A percentile compares a stretch with the other conserved stretches of the same genome.
Evolutionary conservation across 768 basidiomycete genomes (phyloP).

Genomic region (Leucogyrophana mollusca): DNA sequence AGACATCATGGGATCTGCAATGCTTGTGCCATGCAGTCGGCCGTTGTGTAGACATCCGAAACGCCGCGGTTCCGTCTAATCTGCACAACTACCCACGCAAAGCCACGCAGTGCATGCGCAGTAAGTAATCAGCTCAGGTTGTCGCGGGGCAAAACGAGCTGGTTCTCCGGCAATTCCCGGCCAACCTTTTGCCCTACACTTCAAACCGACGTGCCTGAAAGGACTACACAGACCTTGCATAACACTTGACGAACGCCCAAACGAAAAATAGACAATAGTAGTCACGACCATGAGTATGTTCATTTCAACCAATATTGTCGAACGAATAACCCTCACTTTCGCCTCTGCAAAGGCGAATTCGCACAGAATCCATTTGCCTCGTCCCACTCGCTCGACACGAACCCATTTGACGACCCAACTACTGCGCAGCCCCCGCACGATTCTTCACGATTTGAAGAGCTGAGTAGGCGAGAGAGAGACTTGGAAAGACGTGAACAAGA

Average conservation of each 20-base stretch:
- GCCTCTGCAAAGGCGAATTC: slow-evolving; percentile 18
- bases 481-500: slow-evolving; percentile 79
- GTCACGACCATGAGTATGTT: slow-evolving; percentile 22
- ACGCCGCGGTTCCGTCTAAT: too few species aligned
- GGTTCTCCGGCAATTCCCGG: too few species aligned
- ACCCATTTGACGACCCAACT: slow-evolving; percentile 89
- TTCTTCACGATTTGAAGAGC: slow-evolving; percentile 53
- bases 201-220: too few species aligned
- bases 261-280: not conserved
- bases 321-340: slow-evolving; percentile 4
- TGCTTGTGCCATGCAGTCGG: too few species aligned
- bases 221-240: too few species aligned
- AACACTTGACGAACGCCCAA: not conserved
- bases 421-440: slow-evolving; percentile 37
- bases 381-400: slow-evolving; percentile 79
- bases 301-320: not conserved
- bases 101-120: too few species aligned
- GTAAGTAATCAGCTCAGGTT: too few species aligned
- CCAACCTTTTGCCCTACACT: too few species aligned
- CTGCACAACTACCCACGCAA: too few species aligned
- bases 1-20: too few species aligned
- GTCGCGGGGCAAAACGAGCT: too few species aligned
- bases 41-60: too few species aligned
- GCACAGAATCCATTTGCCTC: slow-evolving; percentile 84
- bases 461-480: slow-evolving; percentile 78